Evolutionary conservation across 2,329 filamentous ascomycete genomes (phyloP).

Genomic region (Alternaria infectoria): DNA sequence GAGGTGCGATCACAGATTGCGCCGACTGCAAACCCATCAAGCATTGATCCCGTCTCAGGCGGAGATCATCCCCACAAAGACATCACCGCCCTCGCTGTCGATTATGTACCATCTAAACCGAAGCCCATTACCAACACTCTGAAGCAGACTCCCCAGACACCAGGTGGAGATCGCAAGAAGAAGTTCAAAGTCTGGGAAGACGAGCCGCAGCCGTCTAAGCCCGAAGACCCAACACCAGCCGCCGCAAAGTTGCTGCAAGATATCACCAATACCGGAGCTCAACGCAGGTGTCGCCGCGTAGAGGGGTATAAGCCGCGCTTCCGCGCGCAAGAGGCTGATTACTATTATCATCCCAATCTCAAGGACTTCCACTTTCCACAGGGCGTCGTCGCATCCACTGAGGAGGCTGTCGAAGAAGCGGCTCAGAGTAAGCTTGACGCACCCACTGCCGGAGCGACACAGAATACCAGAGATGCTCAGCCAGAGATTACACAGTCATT

Average conservation of each 20-base stretch:
- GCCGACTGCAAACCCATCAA: neutral
- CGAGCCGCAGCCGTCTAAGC: neutral
- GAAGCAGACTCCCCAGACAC: too few species aligned
- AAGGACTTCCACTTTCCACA: neutral
- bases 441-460: neutral
- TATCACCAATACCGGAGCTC: neutral
- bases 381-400: neutral
- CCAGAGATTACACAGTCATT: neutral
- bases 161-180: neutral
- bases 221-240: too few species aligned
- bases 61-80: neutral
- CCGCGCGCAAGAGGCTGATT: neutral
- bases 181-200: neutral
- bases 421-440: neutral
- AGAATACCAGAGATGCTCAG: accelerated
- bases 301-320: neutral
- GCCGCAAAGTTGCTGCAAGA: neutral
- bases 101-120: too few species aligned
- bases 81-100: neutral
- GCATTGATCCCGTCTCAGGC: neutral
- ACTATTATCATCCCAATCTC: neutral
- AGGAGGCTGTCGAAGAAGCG: neutral
- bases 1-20: neutral
- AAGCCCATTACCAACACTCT: neutral
- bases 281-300: neutral